These are phyloP conservation scores for Skeletonema potamos DNA, from an alignment of 108 stramenopile species.

Conservation along the genomic window DNA sequence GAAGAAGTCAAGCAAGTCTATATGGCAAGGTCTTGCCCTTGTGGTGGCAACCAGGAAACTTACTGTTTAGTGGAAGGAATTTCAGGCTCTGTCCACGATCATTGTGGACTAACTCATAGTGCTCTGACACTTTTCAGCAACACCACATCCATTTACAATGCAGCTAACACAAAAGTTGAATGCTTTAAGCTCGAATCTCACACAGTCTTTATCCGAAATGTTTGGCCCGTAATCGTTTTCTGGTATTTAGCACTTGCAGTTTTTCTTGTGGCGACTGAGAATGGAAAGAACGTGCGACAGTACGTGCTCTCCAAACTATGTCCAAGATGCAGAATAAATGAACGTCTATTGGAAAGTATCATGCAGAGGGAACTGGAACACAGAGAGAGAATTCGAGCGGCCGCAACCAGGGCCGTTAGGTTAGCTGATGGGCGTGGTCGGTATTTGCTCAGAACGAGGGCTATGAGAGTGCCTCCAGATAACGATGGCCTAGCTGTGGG, in stretches of 20 bases:
- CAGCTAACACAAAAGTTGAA: slow-evolving; percentile 12
- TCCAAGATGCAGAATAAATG: slow-evolving; percentile 29
- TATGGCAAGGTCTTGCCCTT: slow-evolving; percentile 35
- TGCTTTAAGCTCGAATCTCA: slow-evolving; percentile 38
- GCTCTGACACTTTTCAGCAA: background rate
- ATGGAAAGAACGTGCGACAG: slow-evolving; percentile 31
- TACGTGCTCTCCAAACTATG: slow-evolving; percentile 20
- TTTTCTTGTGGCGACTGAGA: slow-evolving; percentile 43
- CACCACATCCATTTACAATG: background rate
- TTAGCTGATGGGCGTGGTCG: slow-evolving; percentile 16
- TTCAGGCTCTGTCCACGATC: slow-evolving; percentile 15
- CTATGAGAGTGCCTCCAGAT: slow-evolving; percentile 9
- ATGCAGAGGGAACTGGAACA: slow-evolving; percentile 21
- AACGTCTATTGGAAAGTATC: slow-evolving; percentile 23
- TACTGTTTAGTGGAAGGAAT: slow-evolving; percentile 40
- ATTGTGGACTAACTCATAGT: slow-evolving; percentile 28
- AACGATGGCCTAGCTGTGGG: background rate
- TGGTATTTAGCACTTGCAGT: slow-evolving; percentile 50
- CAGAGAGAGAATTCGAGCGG: slow-evolving; percentile 18
- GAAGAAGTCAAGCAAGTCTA: slow-evolving; percentile 5
- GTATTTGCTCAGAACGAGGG: slow-evolving; percentile 20
- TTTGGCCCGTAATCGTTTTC: slow-evolving; percentile 46
- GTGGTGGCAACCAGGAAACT: slow-evolving; percentile 12
- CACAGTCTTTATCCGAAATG: slow-evolving; percentile 47
- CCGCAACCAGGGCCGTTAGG: slow-evolving; percentile 17